Conservation (phyloP, 2,329 filamentous ascomycete species). For the Gliomastix tumulicola region DNA sequence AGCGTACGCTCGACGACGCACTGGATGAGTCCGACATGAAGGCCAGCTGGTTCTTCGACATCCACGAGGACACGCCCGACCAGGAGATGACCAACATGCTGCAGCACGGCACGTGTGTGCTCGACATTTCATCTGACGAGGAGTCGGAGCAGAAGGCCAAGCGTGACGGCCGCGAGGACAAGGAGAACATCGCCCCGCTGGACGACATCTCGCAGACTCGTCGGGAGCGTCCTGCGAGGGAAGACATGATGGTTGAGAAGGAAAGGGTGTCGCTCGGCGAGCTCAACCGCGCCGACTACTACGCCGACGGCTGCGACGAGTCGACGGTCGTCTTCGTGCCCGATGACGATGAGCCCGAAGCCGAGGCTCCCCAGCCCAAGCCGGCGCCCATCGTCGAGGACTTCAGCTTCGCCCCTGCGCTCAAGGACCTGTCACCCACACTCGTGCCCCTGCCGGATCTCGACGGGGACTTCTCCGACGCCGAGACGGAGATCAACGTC, state of each 20-base stretch:
- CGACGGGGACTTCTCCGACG: slow-evolving; percentile 1
- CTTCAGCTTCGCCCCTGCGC: slow-evolving; percentile 5
- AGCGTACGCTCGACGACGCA: slow-evolving; percentile 13
- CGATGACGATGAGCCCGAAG: slow-evolving; percentile 43
- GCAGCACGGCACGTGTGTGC: slow-evolving; percentile 78
- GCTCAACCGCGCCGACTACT: slow-evolving; percentile 61
- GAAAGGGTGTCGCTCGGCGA: slow-evolving; percentile 59
- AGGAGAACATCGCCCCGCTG: slow-evolving; percentile 85
- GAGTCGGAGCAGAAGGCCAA: slow-evolving; percentile 53
- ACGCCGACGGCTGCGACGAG: slow-evolving; percentile 58
- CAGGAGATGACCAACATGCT: slow-evolving; percentile 89
- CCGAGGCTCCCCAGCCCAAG: slow-evolving; percentile 1
- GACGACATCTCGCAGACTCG: slow-evolving; percentile 54
- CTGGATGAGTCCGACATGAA: slow-evolving; percentile 43
- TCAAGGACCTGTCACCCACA: too few relatives aligned
- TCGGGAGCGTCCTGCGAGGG: slow-evolving; percentile 16
- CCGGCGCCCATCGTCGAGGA: slow-evolving; percentile 6
- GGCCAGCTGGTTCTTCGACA: slow-evolving; percentile 82
- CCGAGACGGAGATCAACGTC: slow-evolving; percentile 11
- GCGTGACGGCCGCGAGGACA: slow-evolving; percentile 58
- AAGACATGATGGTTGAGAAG: slow-evolving; percentile 57
- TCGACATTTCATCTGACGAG: slow-evolving; percentile 89
- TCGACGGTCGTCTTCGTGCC: slow-evolving; percentile 54
- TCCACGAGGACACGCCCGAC: slow-evolving; percentile 86
- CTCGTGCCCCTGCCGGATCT: background rate